Evolutionary conservation across 805 yeast species (phyloP), one percentile per base, ranked within the genome.

Genomic region (Scheffersomyces lignosus): DNA sequence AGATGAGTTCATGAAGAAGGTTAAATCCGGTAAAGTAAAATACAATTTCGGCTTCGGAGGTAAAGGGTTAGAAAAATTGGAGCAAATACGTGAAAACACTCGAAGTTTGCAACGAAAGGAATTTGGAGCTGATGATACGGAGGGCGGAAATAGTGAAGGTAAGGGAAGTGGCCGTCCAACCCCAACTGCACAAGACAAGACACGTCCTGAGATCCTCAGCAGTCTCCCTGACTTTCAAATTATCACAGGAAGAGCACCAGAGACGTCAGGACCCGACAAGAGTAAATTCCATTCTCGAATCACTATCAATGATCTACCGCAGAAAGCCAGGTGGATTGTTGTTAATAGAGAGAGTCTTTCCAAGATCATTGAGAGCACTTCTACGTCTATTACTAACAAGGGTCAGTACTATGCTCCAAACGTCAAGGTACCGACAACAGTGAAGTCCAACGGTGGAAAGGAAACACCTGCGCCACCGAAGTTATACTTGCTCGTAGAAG

Each of bases 21-120:
- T 87, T 42, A 79, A 80, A 44, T 55, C 66, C 2, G 96, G 95
- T 0, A 80, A 81, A 36, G 77, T 66, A 23, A 82, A 73, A 53
- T 70, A 77, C 40, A 73, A 77, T 17, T 76, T 79, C 37, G 99
- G 99, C 0, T 93, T 89, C 65, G 95, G 96, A 3, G 99, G 99
- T 15, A 83, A 85, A 47, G 98, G 98, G 1, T 69, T 90, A 35
- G 91, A 83, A 29, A 83, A 83, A 44, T 64, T 90, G 28, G 90
- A 87, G 41, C 78, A 79, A 41, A 58, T 71, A 5, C 62, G 93
- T 39, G 75, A 75, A 29, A 69, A 69, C 32, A 68, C 73, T 31
- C 65, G 77, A 41, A 66, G 66, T 37, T 39, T 72, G 20, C 83
- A 82, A 48, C 62, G 77, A 36, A 65, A 64, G 39, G 66, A 75